These are phyloP conservation scores for Exserohilum rostratum DNA, from an alignment of 2,329 filamentous ascomycete genomes.

Conservation along the genomic window DNA sequence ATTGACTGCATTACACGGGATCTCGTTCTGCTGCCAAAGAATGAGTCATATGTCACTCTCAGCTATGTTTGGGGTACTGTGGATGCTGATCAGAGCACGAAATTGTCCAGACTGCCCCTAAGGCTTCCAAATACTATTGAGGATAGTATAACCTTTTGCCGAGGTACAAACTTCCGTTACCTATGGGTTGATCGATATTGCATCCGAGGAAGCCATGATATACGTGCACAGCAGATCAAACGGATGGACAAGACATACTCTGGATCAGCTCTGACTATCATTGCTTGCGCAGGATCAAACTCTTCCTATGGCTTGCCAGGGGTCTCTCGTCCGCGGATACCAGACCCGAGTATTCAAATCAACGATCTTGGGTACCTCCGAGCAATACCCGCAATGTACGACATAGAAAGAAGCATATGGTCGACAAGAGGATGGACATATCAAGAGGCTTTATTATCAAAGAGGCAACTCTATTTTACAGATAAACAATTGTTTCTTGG, in stretches of 20 bases:
- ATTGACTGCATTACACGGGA: background rate
- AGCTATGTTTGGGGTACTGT: conserved; percentile 19
- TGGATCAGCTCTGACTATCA: background rate
- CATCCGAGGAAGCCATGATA: background rate
- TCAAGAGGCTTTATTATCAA: background rate
- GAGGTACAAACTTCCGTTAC: background rate
- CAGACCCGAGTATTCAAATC: background rate
- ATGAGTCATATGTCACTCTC: conserved; percentile 9
- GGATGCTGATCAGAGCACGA: background rate
- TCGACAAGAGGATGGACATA: background rate
- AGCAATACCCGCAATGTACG: background rate
- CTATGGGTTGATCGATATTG: conserved; percentile 7
- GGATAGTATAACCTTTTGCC: background rate
- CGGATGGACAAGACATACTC: background rate
- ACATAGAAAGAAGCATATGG: background rate
- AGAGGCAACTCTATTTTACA: background rate
- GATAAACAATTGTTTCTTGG: background rate
- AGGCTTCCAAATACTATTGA: background rate
- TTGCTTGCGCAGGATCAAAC: background rate
- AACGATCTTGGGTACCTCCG: background rate
- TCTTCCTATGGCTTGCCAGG: background rate
- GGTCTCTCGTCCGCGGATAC: background rate
- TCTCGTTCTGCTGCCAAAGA: background rate
- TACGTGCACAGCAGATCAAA: background rate
- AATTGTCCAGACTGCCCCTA: background rate